phyloP scores from a whole-genome alignment of 2,329 filamentous ascomycete genomes.

The Coleophoma cylindrospora region DNA sequence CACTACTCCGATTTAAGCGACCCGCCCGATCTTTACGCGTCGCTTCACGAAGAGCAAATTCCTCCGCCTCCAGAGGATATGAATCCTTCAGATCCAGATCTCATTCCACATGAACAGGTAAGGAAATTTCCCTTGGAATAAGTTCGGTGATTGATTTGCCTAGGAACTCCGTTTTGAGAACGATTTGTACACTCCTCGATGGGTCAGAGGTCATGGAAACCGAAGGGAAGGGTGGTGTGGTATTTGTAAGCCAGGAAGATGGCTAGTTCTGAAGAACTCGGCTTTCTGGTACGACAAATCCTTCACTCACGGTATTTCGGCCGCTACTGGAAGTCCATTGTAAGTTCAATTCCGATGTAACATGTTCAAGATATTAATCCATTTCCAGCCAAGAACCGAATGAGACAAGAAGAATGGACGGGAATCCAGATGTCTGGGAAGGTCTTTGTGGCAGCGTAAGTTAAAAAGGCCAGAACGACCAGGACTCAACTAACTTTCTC shows the following conservation, averaged over 20 bases:
- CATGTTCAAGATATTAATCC: background rate
- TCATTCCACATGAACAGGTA: slow-evolving; percentile 68
- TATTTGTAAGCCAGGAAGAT: slow-evolving; percentile 79
- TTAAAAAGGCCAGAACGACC: no score
- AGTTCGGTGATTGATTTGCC: background rate
- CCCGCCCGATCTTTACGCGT: slow-evolving; percentile 73
- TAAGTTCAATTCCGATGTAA: background rate
- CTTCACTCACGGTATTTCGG: slow-evolving; percentile 82
- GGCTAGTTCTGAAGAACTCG: slow-evolving; percentile 85
- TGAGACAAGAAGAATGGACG: slow-evolving; percentile 70
- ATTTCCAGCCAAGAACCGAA: slow-evolving; percentile 56
- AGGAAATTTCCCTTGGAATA: slow-evolving; percentile 1
- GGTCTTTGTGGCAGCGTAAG: slow-evolving; percentile 61
- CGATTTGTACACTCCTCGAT: slow-evolving; percentile 77
- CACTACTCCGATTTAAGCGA: slow-evolving; percentile 72
- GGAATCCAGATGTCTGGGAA: slow-evolving; percentile 78
- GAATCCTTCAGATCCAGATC: slow-evolving; percentile 70
- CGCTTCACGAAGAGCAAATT: slow-evolving; percentile 67
- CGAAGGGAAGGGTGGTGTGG: slow-evolving; percentile 89
- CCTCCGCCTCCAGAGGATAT: slow-evolving; percentile 76
- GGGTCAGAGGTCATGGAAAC: slow-evolving; percentile 81
- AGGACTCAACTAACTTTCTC: no score
- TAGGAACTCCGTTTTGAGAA: slow-evolving; percentile 68
- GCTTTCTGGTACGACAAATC: slow-evolving; percentile 94
- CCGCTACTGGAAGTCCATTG: slow-evolving; percentile 72